These are phyloP conservation scores for Colletotrichum filicis DNA, from an alignment of 2,329 filamentous ascomycete genomes.

Conservation along the genomic window DNA sequence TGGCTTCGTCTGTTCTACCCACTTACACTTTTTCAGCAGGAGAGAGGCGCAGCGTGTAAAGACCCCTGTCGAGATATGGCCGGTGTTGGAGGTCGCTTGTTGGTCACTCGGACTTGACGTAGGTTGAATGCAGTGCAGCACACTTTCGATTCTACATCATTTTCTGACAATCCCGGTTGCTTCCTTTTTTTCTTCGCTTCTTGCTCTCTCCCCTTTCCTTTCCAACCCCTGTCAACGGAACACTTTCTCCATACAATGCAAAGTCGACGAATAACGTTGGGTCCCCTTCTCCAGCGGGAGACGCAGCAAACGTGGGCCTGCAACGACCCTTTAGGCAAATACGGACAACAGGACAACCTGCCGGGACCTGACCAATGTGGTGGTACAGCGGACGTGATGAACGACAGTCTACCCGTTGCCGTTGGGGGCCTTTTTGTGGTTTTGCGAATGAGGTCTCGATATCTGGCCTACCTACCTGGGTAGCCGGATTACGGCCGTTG, in stretches of 20 bases:
- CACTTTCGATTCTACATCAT: background rate
- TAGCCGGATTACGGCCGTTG: background rate
- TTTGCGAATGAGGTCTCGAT: background rate
- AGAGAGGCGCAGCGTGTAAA: background rate
- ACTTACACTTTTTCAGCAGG: background rate
- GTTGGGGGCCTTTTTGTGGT: background rate
- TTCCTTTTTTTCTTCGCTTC: background rate
- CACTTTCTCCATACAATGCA: background rate
- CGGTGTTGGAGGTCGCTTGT: background rate
- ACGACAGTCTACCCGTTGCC: conserved; percentile 33
- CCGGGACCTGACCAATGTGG: background rate
- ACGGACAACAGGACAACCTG: background rate
- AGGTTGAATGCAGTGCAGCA: background rate
- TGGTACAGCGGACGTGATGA: conserved; percentile 12
- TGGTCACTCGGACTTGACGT: background rate
- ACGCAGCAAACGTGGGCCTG: background rate
- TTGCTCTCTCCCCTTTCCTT: no score
- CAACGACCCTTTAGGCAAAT: background rate
- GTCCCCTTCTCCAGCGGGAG: background rate
- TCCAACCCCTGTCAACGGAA: background rate
- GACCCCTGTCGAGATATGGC: background rate
- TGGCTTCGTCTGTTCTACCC: background rate
- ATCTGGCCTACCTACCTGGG: background rate
- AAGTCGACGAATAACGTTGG: background rate
- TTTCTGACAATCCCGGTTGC: background rate